phyloP scores from a whole-genome alignment of 495 filamentous ascomycete genomes.

The Penicillium maclennaniae region DNA sequence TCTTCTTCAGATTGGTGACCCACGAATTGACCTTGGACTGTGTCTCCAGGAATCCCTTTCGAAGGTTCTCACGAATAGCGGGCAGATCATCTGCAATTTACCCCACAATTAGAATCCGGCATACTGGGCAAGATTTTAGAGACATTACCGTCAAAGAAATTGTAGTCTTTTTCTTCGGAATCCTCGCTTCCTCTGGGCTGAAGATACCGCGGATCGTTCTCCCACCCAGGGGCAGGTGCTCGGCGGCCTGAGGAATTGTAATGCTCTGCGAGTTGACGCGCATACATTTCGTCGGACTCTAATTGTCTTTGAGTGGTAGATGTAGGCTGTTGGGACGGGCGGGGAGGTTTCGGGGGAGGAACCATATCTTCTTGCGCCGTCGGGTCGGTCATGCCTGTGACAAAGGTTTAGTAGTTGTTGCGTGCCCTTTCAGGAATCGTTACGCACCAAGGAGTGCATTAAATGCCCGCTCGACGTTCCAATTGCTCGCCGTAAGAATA shows the following conservation, averaged over 20 bases:
- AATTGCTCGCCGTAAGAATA: slow-evolving; percentile 79
- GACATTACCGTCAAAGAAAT: slow-evolving; percentile 74
- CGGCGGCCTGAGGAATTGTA: slow-evolving; percentile 59
- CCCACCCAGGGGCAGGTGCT: slow-evolving; percentile 37
- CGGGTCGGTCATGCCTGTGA: slow-evolving; percentile 86
- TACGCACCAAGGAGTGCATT: slow-evolving; percentile 81
- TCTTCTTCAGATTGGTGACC: slow-evolving; percentile 87
- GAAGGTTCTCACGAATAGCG: slow-evolving; percentile 87
- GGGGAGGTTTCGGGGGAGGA: slow-evolving; percentile 68
- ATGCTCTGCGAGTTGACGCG: slow-evolving; percentile 87
- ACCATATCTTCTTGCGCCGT: slow-evolving; percentile 65
- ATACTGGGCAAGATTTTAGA: neutral
- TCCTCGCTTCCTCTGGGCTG: slow-evolving; percentile 34
- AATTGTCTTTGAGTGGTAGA: slow-evolving; percentile 71
- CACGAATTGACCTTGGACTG: slow-evolving; percentile 90
- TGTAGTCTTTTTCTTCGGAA: slow-evolving; percentile 65
- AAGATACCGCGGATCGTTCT: slow-evolving; percentile 38
- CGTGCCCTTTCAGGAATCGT: neutral
- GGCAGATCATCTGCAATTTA: slow-evolving; percentile 72
- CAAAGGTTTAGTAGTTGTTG: slow-evolving; percentile 1
- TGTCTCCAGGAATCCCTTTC: slow-evolving; percentile 92
- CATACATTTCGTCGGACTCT: slow-evolving; percentile 89
- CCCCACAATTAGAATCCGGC: slow-evolving; percentile 8
- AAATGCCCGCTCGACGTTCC: slow-evolving; percentile 89
- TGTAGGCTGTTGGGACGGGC: slow-evolving; percentile 49